Evolutionary conservation across 805 yeast species (phyloP).

Genomic region (Wickerhamiella dianesei): DNA sequence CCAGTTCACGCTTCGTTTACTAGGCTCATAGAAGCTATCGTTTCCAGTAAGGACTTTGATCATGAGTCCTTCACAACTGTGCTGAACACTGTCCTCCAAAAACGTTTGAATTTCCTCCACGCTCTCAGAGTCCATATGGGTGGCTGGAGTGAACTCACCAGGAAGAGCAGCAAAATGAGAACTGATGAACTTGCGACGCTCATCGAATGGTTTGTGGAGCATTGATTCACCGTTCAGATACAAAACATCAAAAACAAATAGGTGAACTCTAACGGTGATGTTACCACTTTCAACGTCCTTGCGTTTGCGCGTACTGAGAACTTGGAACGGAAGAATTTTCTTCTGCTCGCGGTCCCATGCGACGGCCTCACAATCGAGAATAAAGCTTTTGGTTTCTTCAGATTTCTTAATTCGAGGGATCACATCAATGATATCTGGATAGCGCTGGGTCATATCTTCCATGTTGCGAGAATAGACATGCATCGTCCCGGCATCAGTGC

Average conservation of each 20-base stretch:
- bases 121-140: conserved; percentile 53
- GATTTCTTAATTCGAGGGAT: conserved; percentile 42
- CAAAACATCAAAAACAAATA: conserved; percentile 81
- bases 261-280: conserved; percentile 79
- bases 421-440: conserved; percentile 74
- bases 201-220: conserved; percentile 50
- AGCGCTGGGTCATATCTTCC: conserved; percentile 91
- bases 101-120: conserved; percentile 64
- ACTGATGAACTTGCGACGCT: conserved; percentile 50
- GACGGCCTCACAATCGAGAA: conserved; percentile 92
- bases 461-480: conserved; percentile 84
- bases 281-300: conserved; percentile 82
- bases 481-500: conserved; percentile 47
- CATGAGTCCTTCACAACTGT: conserved; percentile 92
- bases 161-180: conserved; percentile 45
- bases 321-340: conserved; percentile 89
- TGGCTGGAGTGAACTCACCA: conserved; percentile 77
- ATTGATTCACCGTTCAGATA: conserved; percentile 61
- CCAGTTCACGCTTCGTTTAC: conserved; percentile 92
- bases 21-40: conserved; percentile 83
- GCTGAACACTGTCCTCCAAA: conserved; percentile 77
- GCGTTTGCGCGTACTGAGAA: conserved; percentile 81
- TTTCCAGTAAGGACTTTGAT: conserved; percentile 72
- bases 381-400: conserved; percentile 38
- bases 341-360: conserved; percentile 77